Percentiles rank a stretch among this genome's conserved stretches.
Conservation (phyloP, 441 rosid species). For the Francoa sonchifolia region DNA sequence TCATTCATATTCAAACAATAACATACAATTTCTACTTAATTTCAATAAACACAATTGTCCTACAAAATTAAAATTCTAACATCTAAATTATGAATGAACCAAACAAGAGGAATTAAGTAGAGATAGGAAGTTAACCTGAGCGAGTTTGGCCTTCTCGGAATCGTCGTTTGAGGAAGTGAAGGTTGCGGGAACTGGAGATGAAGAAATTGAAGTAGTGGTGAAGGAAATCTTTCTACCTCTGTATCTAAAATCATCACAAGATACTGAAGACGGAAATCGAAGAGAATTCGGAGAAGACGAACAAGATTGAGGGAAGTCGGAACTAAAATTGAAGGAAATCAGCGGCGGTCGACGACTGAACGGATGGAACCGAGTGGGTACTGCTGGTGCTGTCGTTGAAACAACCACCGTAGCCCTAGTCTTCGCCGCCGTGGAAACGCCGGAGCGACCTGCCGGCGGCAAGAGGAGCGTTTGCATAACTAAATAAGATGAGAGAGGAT, state of each 20-base stretch:
- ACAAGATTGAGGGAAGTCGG: too few species aligned
- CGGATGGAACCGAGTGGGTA: neutral
- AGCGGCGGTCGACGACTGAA: neutral
- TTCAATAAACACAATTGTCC: neutral
- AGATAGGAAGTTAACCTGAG: neutral
- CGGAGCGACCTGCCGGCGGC: neutral
- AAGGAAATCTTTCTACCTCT: neutral
- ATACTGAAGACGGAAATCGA: neutral
- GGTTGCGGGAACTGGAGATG: neutral
- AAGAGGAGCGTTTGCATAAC: neutral
- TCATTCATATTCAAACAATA: neutral
- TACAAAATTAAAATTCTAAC: neutral
- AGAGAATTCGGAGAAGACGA: too few species aligned
- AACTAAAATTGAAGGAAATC: too few species aligned
- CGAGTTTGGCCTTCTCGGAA: neutral
- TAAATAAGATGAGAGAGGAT: too few species aligned
- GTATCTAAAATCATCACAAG: neutral
- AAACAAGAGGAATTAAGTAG: neutral
- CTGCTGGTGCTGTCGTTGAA: neutral
- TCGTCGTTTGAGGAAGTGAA: slow-evolving; percentile 3
- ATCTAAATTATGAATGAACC: neutral
- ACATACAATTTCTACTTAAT: neutral
- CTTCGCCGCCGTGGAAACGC: neutral
- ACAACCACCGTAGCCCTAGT: neutral
- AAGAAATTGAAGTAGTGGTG: neutral